Evolutionary conservation across 2,329 filamentous ascomycete species (phyloP), one percentile per base, ranked within the genome.

Genomic region (Exutisphaerella laricina): DNA sequence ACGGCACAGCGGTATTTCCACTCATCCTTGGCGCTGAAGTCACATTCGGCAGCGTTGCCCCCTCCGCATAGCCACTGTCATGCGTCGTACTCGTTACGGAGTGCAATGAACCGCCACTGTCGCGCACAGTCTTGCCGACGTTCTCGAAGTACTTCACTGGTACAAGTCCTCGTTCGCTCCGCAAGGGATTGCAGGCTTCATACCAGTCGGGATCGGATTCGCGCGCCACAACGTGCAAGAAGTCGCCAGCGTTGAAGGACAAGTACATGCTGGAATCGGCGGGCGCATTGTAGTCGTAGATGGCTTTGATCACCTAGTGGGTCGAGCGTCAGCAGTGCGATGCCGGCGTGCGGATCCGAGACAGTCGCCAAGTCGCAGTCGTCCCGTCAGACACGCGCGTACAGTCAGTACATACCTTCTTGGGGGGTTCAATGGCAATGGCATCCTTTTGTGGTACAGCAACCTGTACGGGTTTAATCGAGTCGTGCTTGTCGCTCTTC

Each of bases 131-230:
- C 70, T 92, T 90, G 52, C 88, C 89, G 36, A 98, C 78, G 28
- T 83, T 79, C 66, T 97, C 88, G 67, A 98, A 98, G 69, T 88
- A 96, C 45, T 84, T 80, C 45, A 96, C 92, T 5, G 92, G 92
- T 32, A 98, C 92, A 48, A 98, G 77, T 49, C 92, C 92, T 54
- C 88, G 82, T 38, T 88, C 87, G 67, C 84, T 84, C 59, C 85
- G 88, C 53, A 95, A 74, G 48, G 92, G 92, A 64, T 98, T 98
- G 74, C 88, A 97, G 43, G 90, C 92, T 69, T 97, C 92, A 75
- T 96, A 98, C 90, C 92, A 98, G 64, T 96, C 88, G 29, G 73
- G 71, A 64, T 97, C 90, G 73, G 96, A 84, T 70, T 97, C 92
- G 66, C 90, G 84, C 59, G 86, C 88, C 66, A 97, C 90, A 53